Base-by-base conservation (phyloP, 225 moss, liverwort and hornwort genomes). In the Rhytidiadelphus loreus region DNA sequence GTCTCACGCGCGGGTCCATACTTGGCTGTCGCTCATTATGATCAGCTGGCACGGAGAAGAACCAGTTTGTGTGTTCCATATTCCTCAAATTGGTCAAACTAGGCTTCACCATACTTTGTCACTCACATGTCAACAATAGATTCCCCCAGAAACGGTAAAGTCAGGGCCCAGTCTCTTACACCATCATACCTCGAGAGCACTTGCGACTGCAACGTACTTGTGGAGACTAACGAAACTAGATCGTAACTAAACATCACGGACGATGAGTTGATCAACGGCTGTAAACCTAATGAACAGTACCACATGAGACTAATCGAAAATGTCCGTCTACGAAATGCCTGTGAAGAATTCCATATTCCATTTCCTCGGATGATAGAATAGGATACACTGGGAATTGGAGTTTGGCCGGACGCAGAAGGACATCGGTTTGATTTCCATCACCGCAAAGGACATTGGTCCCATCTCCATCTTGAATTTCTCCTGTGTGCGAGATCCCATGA, bases 1-100 rank as follows among this genome's bases (percentile, higher is more conserved):
- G 23, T 35, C 35, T 8, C 23, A 22, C 35, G 23, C 21, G 9
- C 77, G 23, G 23, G 13, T 77, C 9, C 53, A 77, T 14, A 3
- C 5, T 21, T 13, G 33, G 3, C 6, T 50, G 20, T 9, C 0
- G 8, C 15, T 18, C 30, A 11, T 20, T 6, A 39, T 1, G 1
- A 23, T 23, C 39, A 39, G 3, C 1, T n/a, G 8, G 24, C 25
- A 12, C 0, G 37, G 37, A 12, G 2, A 68, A 68, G 7, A 22
- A 22, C 7, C 1, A 22, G 8, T 43, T 43, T 26, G 71, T 2
- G 66, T 1, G n/a, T 61, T 29, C 29, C 21, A 20, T 66, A 24
- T 13, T 24, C 24, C 39, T 69, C 69, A 23, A 69, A 39, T 39
- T 69, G 39, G n/a, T 69, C 7, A 39, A 39, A 12, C 7, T n/a